A percentile compares a stretch with the other conserved stretches of the same genome.
Conservation (phyloP, 441 rosid genomes). For the Pelargonium myrrhifolium region DNA sequence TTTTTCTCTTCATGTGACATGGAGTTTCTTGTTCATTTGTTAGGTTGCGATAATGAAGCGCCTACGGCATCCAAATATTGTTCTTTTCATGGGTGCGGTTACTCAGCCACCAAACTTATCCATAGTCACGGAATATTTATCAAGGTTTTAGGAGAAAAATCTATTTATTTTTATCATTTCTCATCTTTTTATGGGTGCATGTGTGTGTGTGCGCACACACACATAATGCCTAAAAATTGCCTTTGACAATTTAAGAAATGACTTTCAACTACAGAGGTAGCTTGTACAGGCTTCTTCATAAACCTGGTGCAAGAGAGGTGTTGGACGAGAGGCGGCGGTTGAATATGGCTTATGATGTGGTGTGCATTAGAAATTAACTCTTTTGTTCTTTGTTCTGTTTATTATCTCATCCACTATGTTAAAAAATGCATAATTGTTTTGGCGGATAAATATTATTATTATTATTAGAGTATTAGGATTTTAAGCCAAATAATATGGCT, state of each 20-base stretch:
- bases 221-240: not conserved
- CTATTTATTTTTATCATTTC: not conserved
- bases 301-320: slow-evolving; percentile 68
- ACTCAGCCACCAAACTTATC: slow-evolving; percentile 94
- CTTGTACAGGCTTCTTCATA: slow-evolving; percentile 86
- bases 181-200: not conserved
- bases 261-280: slow-evolving; percentile 68
- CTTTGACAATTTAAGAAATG: slow-evolving; percentile 22
- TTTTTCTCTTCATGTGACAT: slow-evolving; percentile 20
- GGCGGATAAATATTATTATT: too few species aligned
- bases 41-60: slow-evolving; percentile 99
- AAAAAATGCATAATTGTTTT: too few species aligned
- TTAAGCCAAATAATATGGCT: too few species aligned
- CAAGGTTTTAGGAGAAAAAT: slow-evolving; percentile 45
- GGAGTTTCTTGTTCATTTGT: slow-evolving; percentile 17
- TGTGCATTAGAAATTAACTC: slow-evolving; percentile 28
- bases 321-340: slow-evolving; percentile 86
- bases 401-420: not conserved
- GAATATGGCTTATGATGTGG: slow-evolving; percentile 99
- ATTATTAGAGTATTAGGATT: too few species aligned
- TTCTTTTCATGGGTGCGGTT: slow-evolving; percentile 99
- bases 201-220: too few species aligned
- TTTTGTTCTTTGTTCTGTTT: not conserved
- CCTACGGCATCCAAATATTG: slow-evolving; percentile 96
- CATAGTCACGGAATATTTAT: slow-evolving; percentile 92